Evolutionary conservation across 441 rosid genomes (phyloP), one percentile per base, ranked within the genome.

Genomic region (Gossypium davidsonii): DNA sequence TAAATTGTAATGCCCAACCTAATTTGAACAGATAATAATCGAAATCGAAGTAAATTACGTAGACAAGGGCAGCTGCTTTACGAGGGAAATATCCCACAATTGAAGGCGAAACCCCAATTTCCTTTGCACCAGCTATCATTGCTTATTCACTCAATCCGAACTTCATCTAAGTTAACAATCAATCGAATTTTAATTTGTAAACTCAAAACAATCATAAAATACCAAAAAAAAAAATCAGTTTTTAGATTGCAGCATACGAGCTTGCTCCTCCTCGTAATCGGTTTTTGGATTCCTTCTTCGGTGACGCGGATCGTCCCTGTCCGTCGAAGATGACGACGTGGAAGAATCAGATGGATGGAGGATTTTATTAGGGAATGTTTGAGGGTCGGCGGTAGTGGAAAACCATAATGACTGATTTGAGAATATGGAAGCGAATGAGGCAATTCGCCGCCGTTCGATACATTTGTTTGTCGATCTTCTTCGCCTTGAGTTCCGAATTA

Each of bases 71-170:
- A 51, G 98, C 96, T 80, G 88, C 96, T 82, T 91, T 92, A 61
- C 92, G 80, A 4, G 97, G 87, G 81, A 92, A 86, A 74, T 94
- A 86, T 12, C 98, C 94, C 28, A 89, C 87, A 1, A 92, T 82
- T 0, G 97, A 85, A 72, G 99, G 98, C 57, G 96, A 94, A 26
- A 92, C 77, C 61, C 89, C 94, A 71, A 84, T 90, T 17, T 94
- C 98, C 64, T 89, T 92, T 12, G 97, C 94, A 66, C 98, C 94
- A 7, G 96, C 97, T 49, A 89, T 84, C 99, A 92, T 83, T 1
- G 96, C 93, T 66, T 86, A 91, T 72, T 92, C 96, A 23, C 79
- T 84, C 97, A 98, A 92, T 75, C 99, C 98, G 78, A 87, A 67
- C 62, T 79, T 84, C 31, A 82, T 69, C 95, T 94, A 75, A 76